These are phyloP conservation scores for Botryotinia globosa DNA, from an alignment of 2,329 filamentous ascomycete species.

Conservation along the genomic window DNA sequence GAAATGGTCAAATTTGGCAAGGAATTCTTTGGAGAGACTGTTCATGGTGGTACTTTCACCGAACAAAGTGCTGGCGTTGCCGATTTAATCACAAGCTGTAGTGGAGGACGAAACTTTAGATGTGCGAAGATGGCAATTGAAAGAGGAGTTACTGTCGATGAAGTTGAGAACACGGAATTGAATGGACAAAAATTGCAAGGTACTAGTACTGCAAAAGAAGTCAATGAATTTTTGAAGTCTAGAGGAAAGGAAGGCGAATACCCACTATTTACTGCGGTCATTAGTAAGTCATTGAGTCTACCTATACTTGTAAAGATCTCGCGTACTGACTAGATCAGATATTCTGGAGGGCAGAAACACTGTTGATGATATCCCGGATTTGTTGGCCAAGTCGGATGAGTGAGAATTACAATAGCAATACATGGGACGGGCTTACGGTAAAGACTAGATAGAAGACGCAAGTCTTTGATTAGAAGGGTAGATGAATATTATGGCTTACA, in stretches of 20 bases:
- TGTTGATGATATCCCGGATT: constrained; percentile 73
- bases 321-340: constrained; percentile 41
- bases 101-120: constrained; percentile 87
- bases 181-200: constrained; percentile 98
- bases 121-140: constrained; percentile 87
- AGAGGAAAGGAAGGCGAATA: constrained; percentile 78
- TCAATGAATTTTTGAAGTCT: constrained; percentile 81
- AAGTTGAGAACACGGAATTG: constrained; percentile 84
- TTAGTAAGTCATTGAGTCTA: constrained; percentile 40
- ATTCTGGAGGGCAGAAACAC: constrained; percentile 73
- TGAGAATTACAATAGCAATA: constrained; percentile 9
- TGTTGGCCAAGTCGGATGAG: constrained; percentile 41
- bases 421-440: neutral
- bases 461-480: constrained; percentile 9
- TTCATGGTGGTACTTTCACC: constrained; percentile 85
- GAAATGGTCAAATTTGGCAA: constrained; percentile 97
- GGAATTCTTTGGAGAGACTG: constrained; percentile 83
- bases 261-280: constrained; percentile 88
- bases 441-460: constrained; percentile 17
- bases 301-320: neutral
- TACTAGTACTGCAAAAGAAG: constrained; percentile 85
- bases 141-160: constrained; percentile 73
- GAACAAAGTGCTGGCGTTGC: constrained; percentile 94
- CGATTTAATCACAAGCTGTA: constrained; percentile 92
- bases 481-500: constrained; percentile 6